Conservation (phyloP, 306 rosid genomes). For the Hylodesmum podocarpum region DNA sequence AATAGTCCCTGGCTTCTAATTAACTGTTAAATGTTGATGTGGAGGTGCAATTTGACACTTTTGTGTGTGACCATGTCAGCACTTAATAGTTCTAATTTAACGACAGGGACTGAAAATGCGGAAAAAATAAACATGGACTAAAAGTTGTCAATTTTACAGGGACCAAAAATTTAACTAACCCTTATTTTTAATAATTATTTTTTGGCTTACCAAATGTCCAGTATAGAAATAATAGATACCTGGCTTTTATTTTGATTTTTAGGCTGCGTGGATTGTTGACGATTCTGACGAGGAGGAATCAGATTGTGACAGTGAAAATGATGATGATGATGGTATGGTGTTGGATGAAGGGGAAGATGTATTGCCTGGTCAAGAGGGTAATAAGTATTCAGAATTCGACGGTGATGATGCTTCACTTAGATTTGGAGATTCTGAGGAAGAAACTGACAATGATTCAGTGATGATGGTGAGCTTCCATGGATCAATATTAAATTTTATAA, state of each 20-base stretch:
- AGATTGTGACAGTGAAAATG: slow-evolving; percentile 53
- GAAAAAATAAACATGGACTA: no score
- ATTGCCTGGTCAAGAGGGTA: slow-evolving; percentile 47
- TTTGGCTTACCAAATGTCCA: background rate
- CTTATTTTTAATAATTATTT: background rate
- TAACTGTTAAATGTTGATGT: no score
- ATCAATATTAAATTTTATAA: background rate
- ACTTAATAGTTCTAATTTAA: no score
- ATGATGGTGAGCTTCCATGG: slow-evolving; percentile 72
- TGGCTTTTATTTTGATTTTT: slow-evolving; percentile 33
- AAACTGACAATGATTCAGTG: slow-evolving; percentile 79
- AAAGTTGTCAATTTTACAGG: no score
- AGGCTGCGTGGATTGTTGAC: slow-evolving; percentile 90
- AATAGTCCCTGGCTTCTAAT: no score
- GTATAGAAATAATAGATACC: slow-evolving; percentile 6
- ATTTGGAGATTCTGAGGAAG: slow-evolving; percentile 70
- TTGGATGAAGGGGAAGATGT: slow-evolving; percentile 54
- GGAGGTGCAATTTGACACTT: no score
- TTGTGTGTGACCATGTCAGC: no score
- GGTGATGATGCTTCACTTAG: slow-evolving; percentile 68
- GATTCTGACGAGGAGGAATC: slow-evolving; percentile 58
- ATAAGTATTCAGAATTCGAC: slow-evolving; percentile 46
- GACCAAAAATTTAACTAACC: no score
- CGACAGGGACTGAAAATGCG: no score
- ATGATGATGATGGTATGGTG: slow-evolving; percentile 66